These are phyloP conservation scores for Cadophora sp. DNA, from an alignment of 2,329 filamentous ascomycete genomes.

Conservation along the genomic window DNA sequence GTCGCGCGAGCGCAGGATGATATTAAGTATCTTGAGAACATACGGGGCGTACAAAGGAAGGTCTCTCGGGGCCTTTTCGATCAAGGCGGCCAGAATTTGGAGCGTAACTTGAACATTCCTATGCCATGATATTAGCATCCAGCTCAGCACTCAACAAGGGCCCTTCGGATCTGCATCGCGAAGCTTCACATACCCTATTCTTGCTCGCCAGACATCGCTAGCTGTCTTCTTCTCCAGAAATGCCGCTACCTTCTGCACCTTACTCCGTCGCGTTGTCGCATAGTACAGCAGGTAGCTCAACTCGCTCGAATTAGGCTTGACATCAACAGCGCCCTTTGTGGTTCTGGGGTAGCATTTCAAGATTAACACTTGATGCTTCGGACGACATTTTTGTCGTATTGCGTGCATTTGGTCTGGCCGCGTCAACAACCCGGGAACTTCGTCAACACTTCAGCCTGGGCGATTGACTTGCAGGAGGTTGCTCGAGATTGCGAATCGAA, in stretches of 20 bases:
- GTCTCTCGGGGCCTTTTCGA: constrained; percentile 92
- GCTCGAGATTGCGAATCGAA: constrained; percentile 7
- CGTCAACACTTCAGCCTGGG: constrained; percentile 1
- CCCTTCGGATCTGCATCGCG: background rate
- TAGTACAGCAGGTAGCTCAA: constrained; percentile 97
- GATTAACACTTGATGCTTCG: constrained; percentile 95
- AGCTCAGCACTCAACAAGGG: background rate
- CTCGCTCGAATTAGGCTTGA: constrained; percentile 96
- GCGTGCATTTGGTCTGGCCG: constrained; percentile 60
- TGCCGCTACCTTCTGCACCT: constrained; percentile 93
- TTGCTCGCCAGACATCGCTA: constrained; percentile 86
- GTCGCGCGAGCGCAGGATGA: constrained; percentile 83
- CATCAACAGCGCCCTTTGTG: constrained; percentile 88
- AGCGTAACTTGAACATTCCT: constrained; percentile 95
- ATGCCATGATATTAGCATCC: constrained; percentile 31
- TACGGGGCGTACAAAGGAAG: constrained; percentile 86
- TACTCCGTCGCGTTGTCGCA: constrained; percentile 90
- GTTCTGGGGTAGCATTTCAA: constrained; percentile 96
- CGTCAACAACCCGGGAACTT: constrained; percentile 6
- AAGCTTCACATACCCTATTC: constrained; percentile 74
- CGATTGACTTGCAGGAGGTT: constrained; percentile 16
- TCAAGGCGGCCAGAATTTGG: constrained; percentile 87
- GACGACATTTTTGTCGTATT: constrained; percentile 74
- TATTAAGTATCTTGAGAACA: constrained; percentile 83
- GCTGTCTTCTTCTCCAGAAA: constrained; percentile 95